A percentile compares a stretch with the other conserved stretches of the same genome.
These are phyloP conservation scores for Trichoderma virens DNA, from an alignment of 495 filamentous ascomycete species.

Conservation along the genomic window DNA sequence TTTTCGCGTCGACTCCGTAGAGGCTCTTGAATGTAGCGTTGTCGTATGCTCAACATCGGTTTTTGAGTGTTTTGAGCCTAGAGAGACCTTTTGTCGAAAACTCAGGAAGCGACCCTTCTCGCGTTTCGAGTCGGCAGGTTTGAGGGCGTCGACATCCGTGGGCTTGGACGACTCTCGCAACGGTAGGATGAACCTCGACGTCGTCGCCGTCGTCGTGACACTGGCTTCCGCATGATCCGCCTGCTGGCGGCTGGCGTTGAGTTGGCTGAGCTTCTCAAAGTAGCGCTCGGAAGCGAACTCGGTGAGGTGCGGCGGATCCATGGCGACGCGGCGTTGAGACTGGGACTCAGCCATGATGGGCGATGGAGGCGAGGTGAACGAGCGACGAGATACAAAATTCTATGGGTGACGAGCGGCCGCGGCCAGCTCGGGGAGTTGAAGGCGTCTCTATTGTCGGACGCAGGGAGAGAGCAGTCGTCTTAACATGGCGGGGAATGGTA, in stretches of 20 bases:
- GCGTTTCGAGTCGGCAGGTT: conserved; percentile 26
- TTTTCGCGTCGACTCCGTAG: conserved; percentile 16
- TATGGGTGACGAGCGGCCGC: conserved; percentile 4
- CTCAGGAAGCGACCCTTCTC: conserved; percentile 26
- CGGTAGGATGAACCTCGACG: conserved; percentile 35
- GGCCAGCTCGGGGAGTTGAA: conserved; percentile 9
- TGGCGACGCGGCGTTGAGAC: conserved; percentile 20
- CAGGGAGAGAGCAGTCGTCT: conserved; percentile 4
- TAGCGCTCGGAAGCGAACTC: conserved; percentile 52
- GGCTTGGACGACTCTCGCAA: conserved; percentile 27
- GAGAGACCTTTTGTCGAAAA: conserved; percentile 16
- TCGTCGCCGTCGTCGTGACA: conserved; percentile 18
- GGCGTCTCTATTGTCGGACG: conserved; percentile 5
- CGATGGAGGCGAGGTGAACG: conserved; percentile 23
- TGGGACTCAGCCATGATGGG: conserved; percentile 26
- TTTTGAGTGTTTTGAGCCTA: not conserved
- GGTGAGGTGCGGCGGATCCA: conserved; percentile 48
- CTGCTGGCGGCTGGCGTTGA: conserved; percentile 24
- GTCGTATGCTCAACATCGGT: not conserved
- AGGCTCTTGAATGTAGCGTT: not conserved
- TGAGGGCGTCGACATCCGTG: conserved; percentile 21
- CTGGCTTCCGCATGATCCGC: conserved; percentile 20
- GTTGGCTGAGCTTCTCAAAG: conserved; percentile 41
- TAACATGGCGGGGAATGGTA: conserved; percentile 1
- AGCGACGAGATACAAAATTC: conserved; percentile 7